phyloP scores from a whole-genome alignment of 1,139 yeast species.

The Sugiyamaella japonica region DNA sequence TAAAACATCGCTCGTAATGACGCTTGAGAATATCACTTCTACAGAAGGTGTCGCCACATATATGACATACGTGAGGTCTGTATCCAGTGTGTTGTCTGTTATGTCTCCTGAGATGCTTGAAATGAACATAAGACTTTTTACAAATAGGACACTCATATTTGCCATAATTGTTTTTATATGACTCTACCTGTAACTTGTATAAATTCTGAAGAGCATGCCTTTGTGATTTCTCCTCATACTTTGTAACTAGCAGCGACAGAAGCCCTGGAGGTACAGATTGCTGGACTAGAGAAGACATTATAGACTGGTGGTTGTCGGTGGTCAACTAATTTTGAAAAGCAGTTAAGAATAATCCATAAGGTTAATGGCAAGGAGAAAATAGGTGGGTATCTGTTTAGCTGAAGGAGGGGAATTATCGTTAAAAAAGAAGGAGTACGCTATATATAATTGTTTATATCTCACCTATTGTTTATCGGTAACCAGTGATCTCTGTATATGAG shows the following conservation, averaged over 20 bases:
- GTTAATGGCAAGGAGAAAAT: not conserved
- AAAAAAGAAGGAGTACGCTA: not conserved
- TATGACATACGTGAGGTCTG: constrained; percentile 35
- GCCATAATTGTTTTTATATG: constrained; percentile 25
- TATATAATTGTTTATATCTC: constrained; percentile 2
- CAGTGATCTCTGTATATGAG: constrained; percentile 1
- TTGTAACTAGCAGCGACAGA: constrained; percentile 4
- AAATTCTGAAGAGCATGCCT: constrained; percentile 10
- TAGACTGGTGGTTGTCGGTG: not conserved
- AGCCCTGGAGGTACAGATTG: constrained; percentile 12
- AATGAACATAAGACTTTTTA: constrained; percentile 37
- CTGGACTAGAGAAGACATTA: constrained; percentile 12
- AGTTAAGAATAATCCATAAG: not conserved
- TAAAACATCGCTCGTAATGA: constrained; percentile 31
- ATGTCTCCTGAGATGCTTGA: constrained; percentile 40
- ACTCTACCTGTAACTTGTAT: constrained; percentile 14
- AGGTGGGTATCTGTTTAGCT: not conserved
- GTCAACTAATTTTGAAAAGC: not conserved
- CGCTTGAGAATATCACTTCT: constrained; percentile 37
- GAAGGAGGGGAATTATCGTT: not conserved
- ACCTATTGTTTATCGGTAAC: constrained; percentile 1
- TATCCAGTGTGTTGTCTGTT: constrained; percentile 39
- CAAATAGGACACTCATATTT: constrained; percentile 32
- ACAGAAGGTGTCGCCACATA: constrained; percentile 33
- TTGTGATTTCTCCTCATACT: constrained; percentile 11